Evolutionary conservation across 73 alveolate genomes (phyloP), one percentile per base, ranked within the genome.

Genomic region (Blepharisma stoltei): DNA sequence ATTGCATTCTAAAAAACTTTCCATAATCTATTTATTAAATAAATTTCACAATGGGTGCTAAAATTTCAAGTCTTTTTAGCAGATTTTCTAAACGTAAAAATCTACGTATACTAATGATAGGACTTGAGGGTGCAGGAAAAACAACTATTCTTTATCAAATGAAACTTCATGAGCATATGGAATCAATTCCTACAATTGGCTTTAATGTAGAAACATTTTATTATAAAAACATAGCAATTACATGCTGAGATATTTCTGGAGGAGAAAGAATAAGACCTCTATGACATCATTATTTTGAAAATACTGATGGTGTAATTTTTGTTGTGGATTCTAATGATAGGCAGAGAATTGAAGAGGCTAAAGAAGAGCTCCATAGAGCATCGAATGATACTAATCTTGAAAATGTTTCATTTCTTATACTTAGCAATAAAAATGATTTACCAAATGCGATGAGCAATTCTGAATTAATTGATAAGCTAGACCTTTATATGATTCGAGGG

Each of bases 311-410:
- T 52, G 54, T 95, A 23, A 88, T 95, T 5, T 91, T 95, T 70
- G 98, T 95, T 6, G 87, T 95, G 8, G 99, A 95, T 77, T 81
- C 94, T 32, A 83, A 86, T 54, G 97, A 95, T 81, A 68, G 79
- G 53, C 94, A 88, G 47, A 82, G 98, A 82, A 76, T 95, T 37
- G 90, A 78, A 47, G 87, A 80, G 41, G 98, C 92, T 4, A 87
- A 91, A 55, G 97, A 95, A 54, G 95, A 87, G 65, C 81, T 95
- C 47, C 88, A 79, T 25, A 9, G 46, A 60, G 46, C 2, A 1
- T 1, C 5, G 0, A 60, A 25, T n/a, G 18, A 53, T 48, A 54
- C 83, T 77, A 94, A 87, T 68, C 85, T 89, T 47, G 54, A 82
- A 54, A 81, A 92, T 52, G 21, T 52, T 65, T 81, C 70, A 21